These are phyloP conservation scores for Emiliania huxleyi DNA, from an alignment of 78 protist genomes.

Conservation along the genomic window DNA sequence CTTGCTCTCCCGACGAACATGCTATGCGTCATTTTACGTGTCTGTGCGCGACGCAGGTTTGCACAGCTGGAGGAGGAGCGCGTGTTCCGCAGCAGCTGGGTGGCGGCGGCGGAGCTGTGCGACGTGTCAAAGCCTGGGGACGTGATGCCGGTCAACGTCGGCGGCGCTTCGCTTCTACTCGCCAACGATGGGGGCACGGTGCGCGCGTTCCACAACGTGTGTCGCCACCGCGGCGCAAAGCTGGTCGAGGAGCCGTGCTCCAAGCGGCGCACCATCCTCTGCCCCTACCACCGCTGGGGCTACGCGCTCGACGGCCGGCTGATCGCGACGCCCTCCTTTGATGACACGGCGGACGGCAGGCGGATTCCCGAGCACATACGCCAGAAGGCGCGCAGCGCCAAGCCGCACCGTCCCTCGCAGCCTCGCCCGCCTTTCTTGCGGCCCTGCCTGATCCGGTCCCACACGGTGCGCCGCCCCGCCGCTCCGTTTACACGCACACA, in stretches of 20 bases:
- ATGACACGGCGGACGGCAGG: background rate
- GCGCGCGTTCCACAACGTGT: background rate
- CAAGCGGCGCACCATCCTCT: background rate
- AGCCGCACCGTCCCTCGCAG: too few species aligned
- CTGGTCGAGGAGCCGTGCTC: background rate
- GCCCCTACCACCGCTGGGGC: slow-evolving; percentile 33
- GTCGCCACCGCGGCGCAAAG: slow-evolving; percentile 26
- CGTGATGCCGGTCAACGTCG: background rate
- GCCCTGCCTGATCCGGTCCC: too few species aligned
- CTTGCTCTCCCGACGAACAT: too few species aligned
- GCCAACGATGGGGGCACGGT: background rate
- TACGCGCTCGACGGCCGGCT: slow-evolving; percentile 22
- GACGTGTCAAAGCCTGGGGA: background rate
- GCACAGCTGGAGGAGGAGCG: too few species aligned
- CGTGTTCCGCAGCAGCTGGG: too few species aligned
- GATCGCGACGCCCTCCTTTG: background rate
- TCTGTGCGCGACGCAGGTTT: too few species aligned
- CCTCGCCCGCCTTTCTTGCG: too few species aligned
- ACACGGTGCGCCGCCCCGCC: too few species aligned
- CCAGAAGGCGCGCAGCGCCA: background rate
- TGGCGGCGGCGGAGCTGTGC: background rate
- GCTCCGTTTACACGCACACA: too few species aligned
- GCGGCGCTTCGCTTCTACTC: background rate
- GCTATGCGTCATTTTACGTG: too few species aligned
- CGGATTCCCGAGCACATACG: background rate